phyloP scores from a whole-genome alignment of 2,329 filamentous ascomycete species.

The Neophaeococcomyces mojaviensis region DNA sequence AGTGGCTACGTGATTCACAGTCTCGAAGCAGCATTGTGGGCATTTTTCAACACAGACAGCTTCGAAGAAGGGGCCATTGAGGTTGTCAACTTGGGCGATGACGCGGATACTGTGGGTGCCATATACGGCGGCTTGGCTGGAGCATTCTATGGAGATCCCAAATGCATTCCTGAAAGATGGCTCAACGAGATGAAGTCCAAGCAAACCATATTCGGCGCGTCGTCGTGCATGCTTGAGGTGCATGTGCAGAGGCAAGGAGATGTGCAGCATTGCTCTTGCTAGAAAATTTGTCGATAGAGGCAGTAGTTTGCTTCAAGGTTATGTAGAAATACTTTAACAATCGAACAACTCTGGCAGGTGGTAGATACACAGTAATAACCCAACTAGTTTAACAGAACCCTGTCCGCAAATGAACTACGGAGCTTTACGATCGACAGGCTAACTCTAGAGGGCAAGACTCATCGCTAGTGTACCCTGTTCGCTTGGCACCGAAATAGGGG shows the following conservation, averaged over 20 bases:
- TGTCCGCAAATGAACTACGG: too few relatives aligned
- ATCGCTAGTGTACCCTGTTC: conserved; percentile 6
- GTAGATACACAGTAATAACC: too few relatives aligned
- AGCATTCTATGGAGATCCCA: conserved; percentile 31
- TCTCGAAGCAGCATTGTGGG: conserved; percentile 37
- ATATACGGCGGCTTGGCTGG: conserved; percentile 39
- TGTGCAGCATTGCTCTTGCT: too few relatives aligned
- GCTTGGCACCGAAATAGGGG: conserved; percentile 14
- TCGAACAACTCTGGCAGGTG: too few relatives aligned
- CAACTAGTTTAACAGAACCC: too few relatives aligned
- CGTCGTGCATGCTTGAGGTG: too few relatives aligned
- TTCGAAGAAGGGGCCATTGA: conserved; percentile 33
- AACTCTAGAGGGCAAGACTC: not conserved
- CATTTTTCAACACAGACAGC: conserved; percentile 32
- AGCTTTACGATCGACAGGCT: not conserved
- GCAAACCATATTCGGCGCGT: too few relatives aligned
- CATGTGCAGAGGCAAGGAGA: too few relatives aligned
- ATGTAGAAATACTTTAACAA: too few relatives aligned
- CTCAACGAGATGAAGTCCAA: conserved; percentile 18
- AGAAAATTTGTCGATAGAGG: too few relatives aligned
- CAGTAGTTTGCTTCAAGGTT: too few relatives aligned
- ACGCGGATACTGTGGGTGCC: conserved; percentile 39
- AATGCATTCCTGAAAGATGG: conserved; percentile 25
- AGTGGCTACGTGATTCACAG: conserved; percentile 38
- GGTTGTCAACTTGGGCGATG: conserved; percentile 37